Evolutionary conservation across 2,329 filamentous ascomycete species (phyloP).

Genomic region (Elsinoe perseae): DNA sequence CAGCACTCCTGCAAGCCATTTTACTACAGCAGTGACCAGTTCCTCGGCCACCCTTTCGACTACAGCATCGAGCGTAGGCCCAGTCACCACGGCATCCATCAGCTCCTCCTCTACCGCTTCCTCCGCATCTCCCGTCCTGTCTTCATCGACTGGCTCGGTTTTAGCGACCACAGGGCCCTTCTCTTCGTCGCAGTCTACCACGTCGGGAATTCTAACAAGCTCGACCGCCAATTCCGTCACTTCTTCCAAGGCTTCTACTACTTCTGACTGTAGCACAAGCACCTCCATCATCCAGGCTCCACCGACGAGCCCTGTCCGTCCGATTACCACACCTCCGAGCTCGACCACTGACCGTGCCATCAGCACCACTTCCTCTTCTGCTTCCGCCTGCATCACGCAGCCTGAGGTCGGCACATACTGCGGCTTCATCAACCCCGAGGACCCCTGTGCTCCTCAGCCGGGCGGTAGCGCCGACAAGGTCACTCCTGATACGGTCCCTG

Average conservation of each 20-base stretch:
- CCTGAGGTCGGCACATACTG: too few species aligned
- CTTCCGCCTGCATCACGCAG: too few species aligned
- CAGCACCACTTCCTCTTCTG: too few species aligned
- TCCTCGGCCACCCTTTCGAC: not conserved
- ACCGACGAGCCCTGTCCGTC: slow-evolving; percentile 23
- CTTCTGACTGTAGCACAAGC: slow-evolving; percentile 31
- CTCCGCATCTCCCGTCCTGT: slow-evolving; percentile 19
- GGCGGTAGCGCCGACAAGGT: slow-evolving; percentile 22
- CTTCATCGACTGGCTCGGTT: too few species aligned
- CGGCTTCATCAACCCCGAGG: not conserved
- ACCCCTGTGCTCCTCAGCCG: slow-evolving; percentile 22
- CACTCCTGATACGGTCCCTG: slow-evolving; percentile 22
- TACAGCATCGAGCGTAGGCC: not conserved
- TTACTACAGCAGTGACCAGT: too few species aligned
- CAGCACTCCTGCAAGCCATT: slow-evolving; percentile 16
- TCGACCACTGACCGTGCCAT: not conserved
- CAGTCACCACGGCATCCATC: not conserved
- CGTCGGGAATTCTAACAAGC: not conserved
- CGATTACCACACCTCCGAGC: too few species aligned
- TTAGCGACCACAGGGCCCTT: too few species aligned
- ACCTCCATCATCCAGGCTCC: slow-evolving; percentile 28
- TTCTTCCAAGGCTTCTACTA: slow-evolving; percentile 27
- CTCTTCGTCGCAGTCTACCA: not conserved
- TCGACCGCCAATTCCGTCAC: slow-evolving; percentile 24
- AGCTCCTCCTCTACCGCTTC: slow-evolving; percentile 2